Percentiles rank a stretch among this genome's conserved stretches.
phyloP scores from a whole-genome alignment of 169 alveolate genomes.

The Plasmodium adleri region DNA sequence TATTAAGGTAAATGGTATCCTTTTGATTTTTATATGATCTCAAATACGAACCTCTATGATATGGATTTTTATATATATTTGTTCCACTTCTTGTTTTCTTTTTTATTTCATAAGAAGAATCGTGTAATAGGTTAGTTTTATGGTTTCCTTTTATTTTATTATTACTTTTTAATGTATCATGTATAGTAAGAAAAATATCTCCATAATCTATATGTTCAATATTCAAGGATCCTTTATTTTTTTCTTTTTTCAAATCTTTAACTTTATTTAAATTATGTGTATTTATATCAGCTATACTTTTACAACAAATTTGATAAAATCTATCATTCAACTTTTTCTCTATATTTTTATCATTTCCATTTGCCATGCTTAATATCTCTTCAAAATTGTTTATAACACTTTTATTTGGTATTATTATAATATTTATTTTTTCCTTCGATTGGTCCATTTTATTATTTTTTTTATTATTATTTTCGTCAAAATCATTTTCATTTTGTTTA shows the following conservation, averaged over 20 bases:
- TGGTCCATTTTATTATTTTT: neutral
- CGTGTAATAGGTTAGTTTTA: constrained; percentile 11
- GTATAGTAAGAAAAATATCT: constrained; percentile 55
- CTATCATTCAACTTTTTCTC: constrained; percentile 56
- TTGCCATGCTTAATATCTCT: constrained; percentile 44
- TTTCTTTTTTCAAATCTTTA: neutral
- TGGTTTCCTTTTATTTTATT: neutral
- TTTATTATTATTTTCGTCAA: neutral
- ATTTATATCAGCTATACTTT: constrained; percentile 71
- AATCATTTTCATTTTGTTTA: constrained; percentile 10
- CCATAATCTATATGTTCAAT: constrained; percentile 69
- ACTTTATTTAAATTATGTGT: constrained; percentile 57
- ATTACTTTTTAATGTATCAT: constrained; percentile 4
- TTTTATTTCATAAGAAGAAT: neutral
- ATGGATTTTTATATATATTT: neutral
- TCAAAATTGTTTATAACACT: constrained; percentile 41
- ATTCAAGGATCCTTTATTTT: constrained; percentile 21
- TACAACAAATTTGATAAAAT: constrained; percentile 57
- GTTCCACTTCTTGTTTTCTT: constrained; percentile 17
- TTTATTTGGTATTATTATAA: constrained; percentile 48
- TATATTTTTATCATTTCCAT: constrained; percentile 26
- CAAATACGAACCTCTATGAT: constrained; percentile 18
- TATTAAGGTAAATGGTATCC: neutral
- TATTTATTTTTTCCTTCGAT: constrained; percentile 54
- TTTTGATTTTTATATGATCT: constrained; percentile 9